phyloP scores from a whole-genome alignment of 129 eudicot species.

The Escallonia herrerae region DNA sequence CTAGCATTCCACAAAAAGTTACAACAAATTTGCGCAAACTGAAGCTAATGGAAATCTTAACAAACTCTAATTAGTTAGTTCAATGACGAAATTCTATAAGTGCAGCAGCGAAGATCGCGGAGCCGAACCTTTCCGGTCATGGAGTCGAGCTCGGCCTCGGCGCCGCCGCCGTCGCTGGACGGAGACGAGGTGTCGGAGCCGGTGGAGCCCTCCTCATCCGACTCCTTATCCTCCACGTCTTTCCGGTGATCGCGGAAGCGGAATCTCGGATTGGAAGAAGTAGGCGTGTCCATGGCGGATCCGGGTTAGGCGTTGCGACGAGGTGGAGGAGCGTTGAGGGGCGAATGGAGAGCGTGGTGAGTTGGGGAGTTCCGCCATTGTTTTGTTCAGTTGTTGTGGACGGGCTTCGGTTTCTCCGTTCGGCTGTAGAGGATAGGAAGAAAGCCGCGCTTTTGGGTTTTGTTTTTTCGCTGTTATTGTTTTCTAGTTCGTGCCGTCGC shows the following conservation, averaged over 20 bases:
- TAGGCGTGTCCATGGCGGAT: constrained; percentile 35
- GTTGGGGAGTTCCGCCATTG: constrained; percentile 6
- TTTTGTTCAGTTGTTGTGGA: constrained; percentile 24
- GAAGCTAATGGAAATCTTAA: too few species aligned
- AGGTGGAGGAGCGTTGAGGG: neutral
- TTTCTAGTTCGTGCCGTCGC: neutral
- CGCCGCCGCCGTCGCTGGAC: constrained; percentile 33
- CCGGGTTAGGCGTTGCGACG: constrained; percentile 7
- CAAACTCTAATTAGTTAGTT: too few species aligned
- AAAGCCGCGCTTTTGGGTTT: neutral
- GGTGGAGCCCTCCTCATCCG: constrained; percentile 21
- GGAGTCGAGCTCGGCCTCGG: constrained; percentile 51
- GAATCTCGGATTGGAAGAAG: constrained; percentile 41
- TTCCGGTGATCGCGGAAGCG: constrained; percentile 56
- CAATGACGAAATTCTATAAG: too few species aligned
- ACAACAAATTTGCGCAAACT: too few species aligned
- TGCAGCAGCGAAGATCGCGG: too few species aligned
- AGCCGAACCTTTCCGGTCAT: constrained; percentile 71
- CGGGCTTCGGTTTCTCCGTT: constrained; percentile 53
- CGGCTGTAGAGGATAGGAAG: neutral
- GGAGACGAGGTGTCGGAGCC: constrained; percentile 37
- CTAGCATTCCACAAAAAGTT: too few species aligned
- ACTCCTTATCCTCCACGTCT: constrained; percentile 37
- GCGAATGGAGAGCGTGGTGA: neutral
- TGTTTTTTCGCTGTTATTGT: constrained; percentile 14